Evolutionary conservation across 192 early-diverging fungal species (phyloP), one percentile per base, ranked within the genome.

Genomic region (Chytriomyces sp.): DNA sequence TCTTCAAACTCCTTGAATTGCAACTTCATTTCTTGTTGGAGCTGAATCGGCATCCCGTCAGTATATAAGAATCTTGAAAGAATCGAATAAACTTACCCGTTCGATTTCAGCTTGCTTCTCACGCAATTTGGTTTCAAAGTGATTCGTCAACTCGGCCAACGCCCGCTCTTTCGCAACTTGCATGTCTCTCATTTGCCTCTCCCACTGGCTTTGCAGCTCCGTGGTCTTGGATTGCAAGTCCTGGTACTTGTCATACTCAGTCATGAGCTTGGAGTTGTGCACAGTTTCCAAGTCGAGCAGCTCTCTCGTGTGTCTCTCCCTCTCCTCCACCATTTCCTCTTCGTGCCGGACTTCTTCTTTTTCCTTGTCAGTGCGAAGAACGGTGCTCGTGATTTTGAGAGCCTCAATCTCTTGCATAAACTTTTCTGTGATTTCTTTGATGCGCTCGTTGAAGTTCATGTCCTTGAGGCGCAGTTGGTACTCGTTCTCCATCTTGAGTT

Each of bases 391-490:
- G 76, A 88, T 88, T 62, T 86, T 86, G 12, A 88, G 66, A 5
- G 84, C 80, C 49, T 88, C 86, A 61, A 89, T 88, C 72, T 89
- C 87, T 70, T 89, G 84, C 77, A 81, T 80, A 61, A 84, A 85
- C 76, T 88, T 89, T 63, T 88, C 87, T 17, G 86, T 88, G 30
- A 83, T 76, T 74, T 88, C 82, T 59, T 86, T 88, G 71, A 89
- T 82, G 72, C 88, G 88, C 70, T 89, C 87, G 76, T 86, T 88
- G 75, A 81, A 88, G 70, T 88, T 88, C 86, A 89, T 88, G 66
- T 89, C 87, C 66, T 89, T 89, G 17, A 89, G 72, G 19, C 86
- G 65, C 19, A 89, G 75, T 66, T 89, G 87, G 72, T 89, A 89
- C 60, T 89, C 87, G 73, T 89, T 86, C 73, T 89, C 87, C 84